A percentile compares a stretch with the other conserved stretches of the same genome.
Evolutionary conservation across 179 eudicot species (phyloP).

Genomic region (Nepenthes alata): DNA sequence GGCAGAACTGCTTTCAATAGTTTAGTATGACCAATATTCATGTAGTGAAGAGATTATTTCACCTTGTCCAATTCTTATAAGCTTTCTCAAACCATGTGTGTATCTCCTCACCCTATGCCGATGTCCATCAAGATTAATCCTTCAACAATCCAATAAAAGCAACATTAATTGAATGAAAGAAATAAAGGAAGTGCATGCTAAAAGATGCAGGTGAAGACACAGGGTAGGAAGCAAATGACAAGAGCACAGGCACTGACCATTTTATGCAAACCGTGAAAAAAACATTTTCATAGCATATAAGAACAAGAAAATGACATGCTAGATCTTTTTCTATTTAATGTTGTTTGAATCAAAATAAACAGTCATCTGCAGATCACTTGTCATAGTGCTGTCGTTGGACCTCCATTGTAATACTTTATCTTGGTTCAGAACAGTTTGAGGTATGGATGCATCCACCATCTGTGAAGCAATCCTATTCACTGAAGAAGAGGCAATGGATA

Average conservation of each 20-base stretch:
- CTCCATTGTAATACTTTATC: background rate
- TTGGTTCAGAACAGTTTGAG: background rate
- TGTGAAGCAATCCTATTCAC: no score
- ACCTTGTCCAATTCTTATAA: conserved; percentile 85
- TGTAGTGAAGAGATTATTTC: conserved; percentile 5
- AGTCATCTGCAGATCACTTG: background rate
- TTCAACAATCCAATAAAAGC: conserved; percentile 23
- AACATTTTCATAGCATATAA: background rate
- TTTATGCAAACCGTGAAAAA: background rate
- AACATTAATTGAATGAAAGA: background rate
- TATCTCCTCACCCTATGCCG: conserved; percentile 81
- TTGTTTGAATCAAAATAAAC: background rate
- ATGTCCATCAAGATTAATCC: conserved; percentile 87
- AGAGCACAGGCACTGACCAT: background rate
- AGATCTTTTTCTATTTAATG: no score
- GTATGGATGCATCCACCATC: background rate
- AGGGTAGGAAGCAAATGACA: background rate
- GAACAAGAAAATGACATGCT: background rate
- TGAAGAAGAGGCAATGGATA: no score
- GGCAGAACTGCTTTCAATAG: background rate
- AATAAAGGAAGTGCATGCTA: background rate
- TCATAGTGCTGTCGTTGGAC: background rate
- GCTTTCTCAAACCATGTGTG: conserved; percentile 75
- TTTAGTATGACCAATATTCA: background rate
- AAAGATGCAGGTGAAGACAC: background rate